Evolutionary conservation across 176 grass and related monocot species (phyloP).

Genomic region (Puya raimondii): DNA sequence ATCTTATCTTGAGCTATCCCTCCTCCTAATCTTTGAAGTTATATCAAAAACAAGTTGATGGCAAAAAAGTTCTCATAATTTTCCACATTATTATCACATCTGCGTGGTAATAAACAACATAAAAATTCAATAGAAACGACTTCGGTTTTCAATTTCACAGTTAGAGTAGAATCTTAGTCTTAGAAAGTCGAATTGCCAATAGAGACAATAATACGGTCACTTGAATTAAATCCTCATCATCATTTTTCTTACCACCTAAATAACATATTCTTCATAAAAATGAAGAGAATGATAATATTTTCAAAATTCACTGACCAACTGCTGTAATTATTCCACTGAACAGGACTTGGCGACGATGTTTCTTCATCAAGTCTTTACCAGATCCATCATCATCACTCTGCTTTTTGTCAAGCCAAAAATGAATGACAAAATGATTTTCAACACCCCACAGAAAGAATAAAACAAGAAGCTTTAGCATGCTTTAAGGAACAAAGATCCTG

Average conservation of each 20-base stretch:
- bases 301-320: slow-evolving; percentile 43
- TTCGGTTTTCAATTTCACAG: too few species aligned
- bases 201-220: not conserved
- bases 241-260: not conserved
- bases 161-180: not conserved
- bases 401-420: slow-evolving; percentile 34
- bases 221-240: not conserved
- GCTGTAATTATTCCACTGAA: slow-evolving; percentile 97
- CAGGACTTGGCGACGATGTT: slow-evolving; percentile 72
- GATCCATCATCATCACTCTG: slow-evolving; percentile 64
- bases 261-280: not conserved
- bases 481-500: not conserved
- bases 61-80: too few species aligned
- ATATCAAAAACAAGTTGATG: too few species aligned
- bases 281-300: slow-evolving; percentile 1
- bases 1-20: too few species aligned
- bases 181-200: not conserved
- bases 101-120: too few species aligned
- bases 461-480: not conserved
- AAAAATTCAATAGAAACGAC: too few species aligned
- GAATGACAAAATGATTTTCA: slow-evolving; percentile 30
- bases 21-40: too few species aligned
- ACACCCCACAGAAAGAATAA: slow-evolving; percentile 5
- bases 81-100: too few species aligned
- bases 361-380: slow-evolving; percentile 83